Conservation (phyloP, 2,329 filamentous ascomycete genomes). For the Phoma herbarum region DNA sequence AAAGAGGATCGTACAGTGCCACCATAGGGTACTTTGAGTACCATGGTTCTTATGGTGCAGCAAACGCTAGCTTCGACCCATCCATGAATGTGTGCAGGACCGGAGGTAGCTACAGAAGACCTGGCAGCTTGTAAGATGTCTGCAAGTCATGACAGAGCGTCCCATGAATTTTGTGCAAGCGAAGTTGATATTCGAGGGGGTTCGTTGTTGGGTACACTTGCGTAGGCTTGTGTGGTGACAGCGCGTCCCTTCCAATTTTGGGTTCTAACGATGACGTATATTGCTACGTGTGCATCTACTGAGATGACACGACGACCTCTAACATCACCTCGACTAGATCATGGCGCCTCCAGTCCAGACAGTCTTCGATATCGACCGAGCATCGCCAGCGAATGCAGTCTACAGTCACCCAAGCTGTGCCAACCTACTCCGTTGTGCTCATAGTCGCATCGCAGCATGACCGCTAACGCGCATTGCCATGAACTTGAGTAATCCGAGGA, state of each 20-base stretch:
- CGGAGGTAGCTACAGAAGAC: neutral
- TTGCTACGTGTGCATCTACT: neutral
- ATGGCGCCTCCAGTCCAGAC: neutral
- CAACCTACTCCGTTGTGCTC: neutral
- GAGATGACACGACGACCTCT: neutral
- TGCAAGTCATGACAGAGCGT: neutral
- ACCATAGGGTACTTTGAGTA: neutral
- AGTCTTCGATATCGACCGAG: neutral
- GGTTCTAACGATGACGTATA: neutral
- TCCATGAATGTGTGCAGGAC: neutral
- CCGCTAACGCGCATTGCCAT: neutral
- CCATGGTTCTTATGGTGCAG: neutral
- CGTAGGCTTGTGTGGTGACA: neutral
- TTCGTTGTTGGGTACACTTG: neutral
- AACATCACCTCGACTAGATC: neutral
- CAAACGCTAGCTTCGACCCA: neutral
- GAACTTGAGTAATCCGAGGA: too few relatives aligned
- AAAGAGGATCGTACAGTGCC: conserved; percentile 1
- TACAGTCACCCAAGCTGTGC: neutral
- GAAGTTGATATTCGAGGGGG: neutral
- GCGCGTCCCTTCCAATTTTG: neutral
- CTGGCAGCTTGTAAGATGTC: neutral
- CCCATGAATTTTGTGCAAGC: neutral
- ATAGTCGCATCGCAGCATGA: neutral
- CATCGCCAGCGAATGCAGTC: neutral